Percentiles rank a stretch among this genome's conserved stretches.
Evolutionary conservation across 2,329 filamentous ascomycete genomes (phyloP).

Genomic region (Trichophyton benhamiae): DNA sequence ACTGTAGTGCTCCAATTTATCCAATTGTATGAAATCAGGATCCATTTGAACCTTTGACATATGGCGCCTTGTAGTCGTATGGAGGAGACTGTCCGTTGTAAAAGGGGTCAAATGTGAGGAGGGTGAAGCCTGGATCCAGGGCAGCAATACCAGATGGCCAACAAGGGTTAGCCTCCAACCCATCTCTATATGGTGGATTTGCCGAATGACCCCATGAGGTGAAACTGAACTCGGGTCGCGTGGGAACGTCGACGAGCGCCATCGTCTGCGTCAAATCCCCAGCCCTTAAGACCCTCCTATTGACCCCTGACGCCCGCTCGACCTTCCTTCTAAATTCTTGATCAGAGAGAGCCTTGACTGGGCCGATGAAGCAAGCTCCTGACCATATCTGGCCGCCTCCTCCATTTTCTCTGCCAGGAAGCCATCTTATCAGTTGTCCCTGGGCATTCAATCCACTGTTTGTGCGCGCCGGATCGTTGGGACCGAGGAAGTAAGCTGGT

Average conservation of each 20-base stretch:
- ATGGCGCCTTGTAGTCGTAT: slow-evolving; percentile 4
- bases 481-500: too few species aligned
- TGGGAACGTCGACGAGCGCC: background rate
- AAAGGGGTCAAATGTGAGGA: slow-evolving; percentile 2
- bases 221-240: slow-evolving; percentile 1
- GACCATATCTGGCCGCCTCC: background rate
- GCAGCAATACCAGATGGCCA: slow-evolving; percentile 6
- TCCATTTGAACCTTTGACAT: slow-evolving; percentile 6
- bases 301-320: background rate
- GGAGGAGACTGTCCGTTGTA: background rate
- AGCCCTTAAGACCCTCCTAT: background rate
- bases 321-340: background rate
- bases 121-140: background rate
- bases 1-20: too few species aligned
- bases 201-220: slow-evolving; percentile 4
- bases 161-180: slow-evolving; percentile 3
- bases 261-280: background rate
- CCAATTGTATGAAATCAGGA: background rate
- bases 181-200: slow-evolving; percentile 1
- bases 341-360: background rate
- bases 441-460: too few species aligned
- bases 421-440: slow-evolving; percentile 16
- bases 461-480: too few species aligned
- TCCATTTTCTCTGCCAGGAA: background rate
- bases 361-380: background rate